Conservation (phyloP, 805 yeast genomes). For the Naumovozyma baii region DNA sequence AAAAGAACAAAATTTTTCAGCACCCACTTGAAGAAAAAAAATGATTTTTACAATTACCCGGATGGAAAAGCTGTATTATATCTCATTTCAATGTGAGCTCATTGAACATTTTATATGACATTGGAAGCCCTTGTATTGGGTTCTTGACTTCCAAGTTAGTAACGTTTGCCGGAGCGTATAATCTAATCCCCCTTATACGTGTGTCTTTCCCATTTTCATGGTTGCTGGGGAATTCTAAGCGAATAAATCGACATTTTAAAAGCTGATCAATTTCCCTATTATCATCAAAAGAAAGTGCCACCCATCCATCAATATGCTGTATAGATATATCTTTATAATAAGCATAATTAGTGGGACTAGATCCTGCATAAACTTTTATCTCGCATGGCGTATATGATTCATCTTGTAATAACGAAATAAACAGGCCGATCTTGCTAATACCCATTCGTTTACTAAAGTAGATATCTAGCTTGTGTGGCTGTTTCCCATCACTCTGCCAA, state of each 20-base stretch:
- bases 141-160: background rate
- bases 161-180: slow-evolving; percentile 9
- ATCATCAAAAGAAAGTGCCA: slow-evolving; percentile 20
- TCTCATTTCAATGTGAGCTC: background rate
- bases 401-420: slow-evolving; percentile 60
- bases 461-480: slow-evolving; percentile 74
- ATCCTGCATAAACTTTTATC: slow-evolving; percentile 27
- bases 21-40: no score
- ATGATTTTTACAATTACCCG: no score
- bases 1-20: background rate
- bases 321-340: slow-evolving; percentile 22
- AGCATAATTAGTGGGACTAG: slow-evolving; percentile 21
- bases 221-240: slow-evolving; percentile 36
- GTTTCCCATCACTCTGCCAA: slow-evolving; percentile 94
- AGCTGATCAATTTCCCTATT: slow-evolving; percentile 16
- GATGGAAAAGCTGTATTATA: background rate
- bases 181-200: slow-evolving; percentile 65
- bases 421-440: slow-evolving; percentile 59
- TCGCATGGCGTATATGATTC: slow-evolving; percentile 82
- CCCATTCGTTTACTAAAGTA: slow-evolving; percentile 72
- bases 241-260: slow-evolving; percentile 24
- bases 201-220: slow-evolving; percentile 96
- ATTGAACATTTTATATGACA: background rate
- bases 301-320: slow-evolving; percentile 27
- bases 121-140: background rate